Evolutionary conservation across 805 yeast genomes (phyloP).

Genomic region (Lipomyces japonicus): DNA sequence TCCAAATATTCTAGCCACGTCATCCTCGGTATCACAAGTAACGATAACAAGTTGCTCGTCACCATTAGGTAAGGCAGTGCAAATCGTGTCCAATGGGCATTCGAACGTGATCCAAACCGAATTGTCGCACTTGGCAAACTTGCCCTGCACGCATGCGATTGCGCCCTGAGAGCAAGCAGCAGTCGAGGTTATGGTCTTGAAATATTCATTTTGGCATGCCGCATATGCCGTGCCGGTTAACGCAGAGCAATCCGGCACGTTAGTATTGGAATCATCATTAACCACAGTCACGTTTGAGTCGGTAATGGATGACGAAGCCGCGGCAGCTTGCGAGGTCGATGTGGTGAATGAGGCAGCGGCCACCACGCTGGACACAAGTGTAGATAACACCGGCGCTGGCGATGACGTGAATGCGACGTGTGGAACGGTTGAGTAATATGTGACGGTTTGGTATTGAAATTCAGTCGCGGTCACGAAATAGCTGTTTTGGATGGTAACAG

Average conservation of each 20-base stretch:
- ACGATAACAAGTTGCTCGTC: constrained; percentile 11
- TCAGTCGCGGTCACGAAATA: neutral
- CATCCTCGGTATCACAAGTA: constrained; percentile 24
- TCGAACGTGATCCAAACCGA: constrained; percentile 54
- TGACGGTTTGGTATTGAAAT: neutral
- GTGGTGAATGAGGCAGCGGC: constrained; percentile 9
- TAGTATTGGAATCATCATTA: constrained; percentile 8
- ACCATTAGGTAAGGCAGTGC: constrained; percentile 49
- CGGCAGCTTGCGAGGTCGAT: neutral
- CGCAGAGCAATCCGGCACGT: constrained; percentile 2
- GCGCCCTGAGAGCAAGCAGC: constrained; percentile 43
- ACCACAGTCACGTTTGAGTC: no score
- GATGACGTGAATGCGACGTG: no score
- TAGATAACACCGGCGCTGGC: no score
- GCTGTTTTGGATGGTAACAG: constrained; percentile 16
- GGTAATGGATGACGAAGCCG: neutral
- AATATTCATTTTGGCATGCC: constrained; percentile 14
- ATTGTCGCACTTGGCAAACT: constrained; percentile 53
- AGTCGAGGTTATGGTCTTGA: constrained; percentile 8
- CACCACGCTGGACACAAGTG: constrained; percentile 10
- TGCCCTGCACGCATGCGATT: constrained; percentile 50
- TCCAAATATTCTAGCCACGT: constrained; percentile 11
- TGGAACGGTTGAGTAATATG: neutral
- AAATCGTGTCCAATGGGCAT: constrained; percentile 63
- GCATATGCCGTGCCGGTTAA: constrained; percentile 22